Conservation (phyloP, 768 basidiomycete genomes). For the Russula abietina region DNA sequence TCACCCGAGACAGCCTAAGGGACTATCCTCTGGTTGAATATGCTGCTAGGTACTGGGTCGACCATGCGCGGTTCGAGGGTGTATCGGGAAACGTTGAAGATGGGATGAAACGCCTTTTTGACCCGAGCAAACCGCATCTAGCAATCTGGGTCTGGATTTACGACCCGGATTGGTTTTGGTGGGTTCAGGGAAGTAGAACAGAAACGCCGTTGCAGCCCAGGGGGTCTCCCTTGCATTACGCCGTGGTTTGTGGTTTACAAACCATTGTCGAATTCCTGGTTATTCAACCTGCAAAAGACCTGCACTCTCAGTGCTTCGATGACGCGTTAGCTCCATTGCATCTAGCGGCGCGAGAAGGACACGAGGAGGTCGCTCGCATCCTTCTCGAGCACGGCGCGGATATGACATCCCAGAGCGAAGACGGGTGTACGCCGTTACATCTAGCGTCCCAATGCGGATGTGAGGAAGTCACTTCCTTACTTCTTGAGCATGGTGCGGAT, state of each 20-base stretch:
- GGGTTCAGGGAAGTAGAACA: neutral
- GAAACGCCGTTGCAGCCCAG: neutral
- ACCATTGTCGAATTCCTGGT: neutral
- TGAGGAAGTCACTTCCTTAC: neutral
- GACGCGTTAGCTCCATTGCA: neutral
- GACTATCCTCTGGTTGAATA: neutral
- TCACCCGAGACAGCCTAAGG: neutral
- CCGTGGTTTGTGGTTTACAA: neutral
- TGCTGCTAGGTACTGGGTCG: constrained; percentile 1
- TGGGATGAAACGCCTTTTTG: neutral
- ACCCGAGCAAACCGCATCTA: neutral
- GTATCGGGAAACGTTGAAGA: neutral
- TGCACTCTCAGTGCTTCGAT: neutral
- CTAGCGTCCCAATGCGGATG: neutral
- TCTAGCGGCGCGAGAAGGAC: neutral
- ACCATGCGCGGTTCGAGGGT: neutral
- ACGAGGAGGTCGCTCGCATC: neutral
- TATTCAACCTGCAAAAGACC: neutral
- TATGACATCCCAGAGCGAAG: neutral
- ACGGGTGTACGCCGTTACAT: neutral
- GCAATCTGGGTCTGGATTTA: neutral
- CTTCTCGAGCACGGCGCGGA: neutral
- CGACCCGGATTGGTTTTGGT: neutral
- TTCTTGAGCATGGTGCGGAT: neutral
- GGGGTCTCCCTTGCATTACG: neutral